Percentiles rank a stretch among this genome's conserved stretches.
Conservation (phyloP, 2,329 filamentous ascomycete species). For the Metarhizium guizhouense region DNA sequence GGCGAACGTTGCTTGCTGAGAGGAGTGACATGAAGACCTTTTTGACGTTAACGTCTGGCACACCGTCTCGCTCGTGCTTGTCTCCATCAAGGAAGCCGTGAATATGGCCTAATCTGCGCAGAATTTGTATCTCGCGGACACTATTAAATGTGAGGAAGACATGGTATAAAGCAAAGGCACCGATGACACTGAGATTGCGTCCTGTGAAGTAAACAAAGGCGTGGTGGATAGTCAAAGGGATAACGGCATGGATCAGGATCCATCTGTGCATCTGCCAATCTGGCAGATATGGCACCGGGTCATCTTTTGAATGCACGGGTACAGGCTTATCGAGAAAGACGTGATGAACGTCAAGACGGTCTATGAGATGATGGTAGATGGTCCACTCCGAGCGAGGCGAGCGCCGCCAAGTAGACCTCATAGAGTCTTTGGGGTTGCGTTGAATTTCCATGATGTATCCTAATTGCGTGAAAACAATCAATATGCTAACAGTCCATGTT, state of each 20-base stretch:
- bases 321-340: conserved; percentile 8
- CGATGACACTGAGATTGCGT: conserved; percentile 8
- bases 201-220: conserved; percentile 16
- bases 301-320: conserved; percentile 23
- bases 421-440: conserved; percentile 13
- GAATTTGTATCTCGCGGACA: conserved; percentile 20
- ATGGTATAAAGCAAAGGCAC: conserved; percentile 16
- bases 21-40: conserved; percentile 13
- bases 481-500: too few species aligned
- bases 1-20: conserved; percentile 9
- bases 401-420: conserved; percentile 14
- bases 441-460: not conserved
- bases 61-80: conserved; percentile 23
- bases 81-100: conserved; percentile 19
- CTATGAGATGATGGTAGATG: conserved; percentile 10
- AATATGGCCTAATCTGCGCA: conserved; percentile 21
- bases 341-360: conserved; percentile 10
- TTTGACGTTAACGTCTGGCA: conserved; percentile 20
- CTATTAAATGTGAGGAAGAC: conserved; percentile 20
- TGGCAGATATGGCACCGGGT: conserved; percentile 21
- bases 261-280: conserved; percentile 21
- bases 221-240: conserved; percentile 10
- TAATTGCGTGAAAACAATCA: not conserved
- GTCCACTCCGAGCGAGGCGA: conserved; percentile 10
- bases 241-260: conserved; percentile 16